Evolutionary conservation across 305 asterid genomes (phyloP).

Genomic region (Petunia hybrid): DNA sequence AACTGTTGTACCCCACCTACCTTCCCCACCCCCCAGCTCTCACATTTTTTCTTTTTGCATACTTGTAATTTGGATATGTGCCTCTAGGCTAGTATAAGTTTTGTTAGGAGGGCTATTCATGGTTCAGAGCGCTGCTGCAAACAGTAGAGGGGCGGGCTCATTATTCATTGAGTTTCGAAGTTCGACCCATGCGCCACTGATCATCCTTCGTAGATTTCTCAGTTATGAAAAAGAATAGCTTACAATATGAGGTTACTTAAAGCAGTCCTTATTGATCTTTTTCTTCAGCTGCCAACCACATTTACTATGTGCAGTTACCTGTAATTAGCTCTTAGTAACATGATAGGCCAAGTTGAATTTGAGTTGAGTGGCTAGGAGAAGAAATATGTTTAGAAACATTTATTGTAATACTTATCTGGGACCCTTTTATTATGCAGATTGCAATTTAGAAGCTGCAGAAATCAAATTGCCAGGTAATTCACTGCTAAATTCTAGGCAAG

Average conservation of each 20-base stretch:
- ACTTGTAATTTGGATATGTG: constrained; percentile 11
- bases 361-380: constrained; percentile 13
- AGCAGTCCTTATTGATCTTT: neutral
- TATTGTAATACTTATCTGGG: neutral
- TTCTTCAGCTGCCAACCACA: neutral
- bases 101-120: neutral
- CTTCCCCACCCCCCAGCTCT: neutral
- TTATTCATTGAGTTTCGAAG: no score
- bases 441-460: constrained; percentile 44
- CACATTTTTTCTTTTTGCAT: neutral
- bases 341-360: neutral
- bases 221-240: neutral
- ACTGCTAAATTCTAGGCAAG: constrained; percentile 42
- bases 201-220: no score
- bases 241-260: neutral
- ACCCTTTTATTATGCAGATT: constrained; percentile 47
- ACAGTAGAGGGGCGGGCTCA: no score
- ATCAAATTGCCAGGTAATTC: constrained; percentile 44
- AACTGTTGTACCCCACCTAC: neutral
- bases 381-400: neutral
- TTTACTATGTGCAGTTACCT: neutral
- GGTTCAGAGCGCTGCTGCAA: no score
- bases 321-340: neutral
- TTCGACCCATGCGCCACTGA: no score
- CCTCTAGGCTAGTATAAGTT: neutral